Percentiles rank a stretch among this genome's conserved stretches.
Evolutionary conservation across 2,329 filamentous ascomycete genomes (phyloP).

Genomic region (Fusarium tupiense): DNA sequence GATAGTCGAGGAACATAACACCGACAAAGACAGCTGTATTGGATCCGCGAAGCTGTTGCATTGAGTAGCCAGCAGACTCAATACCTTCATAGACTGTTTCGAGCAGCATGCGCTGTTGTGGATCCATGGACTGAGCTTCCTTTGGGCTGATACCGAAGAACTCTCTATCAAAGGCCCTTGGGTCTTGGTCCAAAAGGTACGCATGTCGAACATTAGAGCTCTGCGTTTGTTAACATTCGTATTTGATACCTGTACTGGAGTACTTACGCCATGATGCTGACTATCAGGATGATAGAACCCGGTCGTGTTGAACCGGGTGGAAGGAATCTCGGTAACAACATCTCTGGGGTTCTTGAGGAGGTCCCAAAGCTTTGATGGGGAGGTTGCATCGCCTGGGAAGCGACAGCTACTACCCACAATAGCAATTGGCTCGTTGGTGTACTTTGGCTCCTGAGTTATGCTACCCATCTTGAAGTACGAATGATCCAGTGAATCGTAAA

Average conservation of each 20-base stretch:
- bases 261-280: not conserved
- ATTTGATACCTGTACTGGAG: not conserved
- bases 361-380: conserved; percentile 15
- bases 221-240: not conserved
- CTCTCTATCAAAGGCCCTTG: not conserved
- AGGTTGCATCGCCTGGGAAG: conserved; percentile 7
- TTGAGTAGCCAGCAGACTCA: conserved; percentile 2
- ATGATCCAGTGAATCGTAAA: not conserved
- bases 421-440: conserved; percentile 17
- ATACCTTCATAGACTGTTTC: conserved; percentile 21
- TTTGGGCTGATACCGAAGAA: conserved; percentile 12
- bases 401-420: conserved; percentile 15
- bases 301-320: not conserved
- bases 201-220: conserved; percentile 2
- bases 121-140: conserved; percentile 17
- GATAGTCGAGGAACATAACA: not conserved
- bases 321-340: not conserved
- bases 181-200: conserved; percentile 9
- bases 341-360: not conserved
- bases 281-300: not conserved
- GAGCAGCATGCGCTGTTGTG: conserved; percentile 3
- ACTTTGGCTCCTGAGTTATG: not conserved
- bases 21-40: conserved; percentile 22
- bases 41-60: not conserved
- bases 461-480: not conserved